Conservation (phyloP, 2,329 filamentous ascomycete species). For the Salinomyces thailandicus region DNA sequence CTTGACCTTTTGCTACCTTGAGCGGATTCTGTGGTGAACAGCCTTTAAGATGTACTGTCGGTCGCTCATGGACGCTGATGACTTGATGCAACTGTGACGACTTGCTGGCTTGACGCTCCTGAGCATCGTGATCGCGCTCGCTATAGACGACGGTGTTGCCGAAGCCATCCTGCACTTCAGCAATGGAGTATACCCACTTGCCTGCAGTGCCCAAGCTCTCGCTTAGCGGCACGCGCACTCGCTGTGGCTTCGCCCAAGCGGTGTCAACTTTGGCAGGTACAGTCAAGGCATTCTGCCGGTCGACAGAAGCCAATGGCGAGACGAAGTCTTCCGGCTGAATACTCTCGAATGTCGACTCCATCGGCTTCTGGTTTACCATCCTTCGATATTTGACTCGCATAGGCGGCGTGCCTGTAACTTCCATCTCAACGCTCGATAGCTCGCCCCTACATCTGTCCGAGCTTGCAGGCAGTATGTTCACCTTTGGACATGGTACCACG, state of each 20-base stretch:
- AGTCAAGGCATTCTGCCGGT: conserved; percentile 43
- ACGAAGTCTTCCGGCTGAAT: conserved; percentile 79
- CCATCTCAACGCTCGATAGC: conserved; percentile 70
- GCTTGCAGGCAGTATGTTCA: conserved; percentile 55
- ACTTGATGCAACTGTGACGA: conserved; percentile 53
- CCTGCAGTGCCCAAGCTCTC: conserved; percentile 75
- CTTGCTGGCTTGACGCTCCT: conserved; percentile 34
- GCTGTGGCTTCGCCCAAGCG: conserved; percentile 69
- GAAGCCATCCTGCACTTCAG: conserved; percentile 83
- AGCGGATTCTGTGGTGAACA: conserved; percentile 74
- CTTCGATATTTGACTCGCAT: conserved; percentile 88
- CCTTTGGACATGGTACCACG: conserved; percentile 76
- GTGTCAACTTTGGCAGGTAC: conserved; percentile 53
- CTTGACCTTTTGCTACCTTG: conserved; percentile 67
- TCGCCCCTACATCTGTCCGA: conserved; percentile 73
- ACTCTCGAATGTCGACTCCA: conserved; percentile 82
- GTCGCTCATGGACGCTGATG: conserved; percentile 80
- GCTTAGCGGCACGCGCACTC: conserved; percentile 71
- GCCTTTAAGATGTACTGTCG: conserved; percentile 57
- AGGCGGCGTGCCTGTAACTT: conserved; percentile 80
- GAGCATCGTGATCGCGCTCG: conserved; percentile 56
- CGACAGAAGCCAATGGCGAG: conserved; percentile 60
- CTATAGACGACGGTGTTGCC: conserved; percentile 77
- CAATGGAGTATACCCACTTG: conserved; percentile 79
- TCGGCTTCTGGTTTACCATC: conserved; percentile 70